These are phyloP conservation scores for Purpureocillium takamizusanense DNA, from an alignment of 2,329 filamentous ascomycete genomes.

Conservation along the genomic window DNA sequence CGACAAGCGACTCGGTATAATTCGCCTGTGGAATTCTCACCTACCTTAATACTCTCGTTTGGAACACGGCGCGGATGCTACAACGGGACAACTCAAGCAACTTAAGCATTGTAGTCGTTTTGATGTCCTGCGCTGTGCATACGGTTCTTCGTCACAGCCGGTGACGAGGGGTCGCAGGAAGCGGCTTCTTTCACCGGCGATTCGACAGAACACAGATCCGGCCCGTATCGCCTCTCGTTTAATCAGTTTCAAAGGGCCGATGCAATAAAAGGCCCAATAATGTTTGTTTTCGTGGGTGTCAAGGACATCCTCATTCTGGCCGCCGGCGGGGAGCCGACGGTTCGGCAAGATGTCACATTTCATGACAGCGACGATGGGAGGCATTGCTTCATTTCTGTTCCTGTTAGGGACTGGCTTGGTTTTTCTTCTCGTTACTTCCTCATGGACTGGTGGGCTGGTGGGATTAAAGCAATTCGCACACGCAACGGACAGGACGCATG, in stretches of 20 bases:
- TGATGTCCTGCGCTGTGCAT: too few relatives aligned
- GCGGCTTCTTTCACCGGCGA: too few relatives aligned
- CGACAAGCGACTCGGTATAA: too few relatives aligned
- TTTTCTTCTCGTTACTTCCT: not conserved
- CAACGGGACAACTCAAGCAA: too few relatives aligned
- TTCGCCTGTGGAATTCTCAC: too few relatives aligned
- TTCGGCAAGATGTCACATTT: too few relatives aligned
- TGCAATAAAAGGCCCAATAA: not conserved
- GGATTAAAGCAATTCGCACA: slow-evolving; percentile 5
- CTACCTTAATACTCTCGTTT: not conserved
- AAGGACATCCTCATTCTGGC: too few relatives aligned
- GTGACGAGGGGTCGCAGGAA: too few relatives aligned
- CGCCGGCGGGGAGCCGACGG: not conserved
- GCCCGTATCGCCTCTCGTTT: not conserved
- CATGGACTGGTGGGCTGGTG: slow-evolving; percentile 1
- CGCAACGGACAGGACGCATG: slow-evolving; percentile 1
- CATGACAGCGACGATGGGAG: not conserved
- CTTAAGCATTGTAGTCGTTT: too few relatives aligned
- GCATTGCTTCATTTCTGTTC: not conserved
- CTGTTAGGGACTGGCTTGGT: not conserved
- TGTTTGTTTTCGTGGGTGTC: slow-evolving; percentile 1
- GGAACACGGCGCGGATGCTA: not conserved
- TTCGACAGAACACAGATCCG: not conserved
- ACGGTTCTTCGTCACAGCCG: too few relatives aligned
- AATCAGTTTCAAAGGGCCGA: not conserved